Evolutionary conservation across 2,329 filamentous ascomycete genomes (phyloP), one percentile per base, ranked within the genome.

Genomic region (Aspergillus sp.): DNA sequence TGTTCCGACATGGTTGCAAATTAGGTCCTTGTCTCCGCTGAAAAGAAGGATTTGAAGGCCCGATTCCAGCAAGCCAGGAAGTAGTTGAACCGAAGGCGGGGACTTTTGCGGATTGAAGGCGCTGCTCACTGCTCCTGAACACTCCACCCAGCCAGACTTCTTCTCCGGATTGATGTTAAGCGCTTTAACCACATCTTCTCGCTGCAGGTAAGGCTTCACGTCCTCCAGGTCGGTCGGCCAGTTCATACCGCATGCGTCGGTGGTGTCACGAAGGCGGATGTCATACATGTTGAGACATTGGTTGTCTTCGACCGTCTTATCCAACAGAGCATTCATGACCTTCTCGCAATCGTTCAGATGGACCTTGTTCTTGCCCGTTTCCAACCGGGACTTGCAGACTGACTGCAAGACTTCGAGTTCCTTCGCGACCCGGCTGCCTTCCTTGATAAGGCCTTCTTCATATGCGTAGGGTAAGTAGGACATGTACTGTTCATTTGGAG

Each of bases 211-310:
- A 0, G 92, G 91, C 5, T 87, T 91, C 21, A 99, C 85, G 53
- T 84, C 73, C 50, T 78, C 77, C 70, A 99, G 82, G 77, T 99
- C 95, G 65, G 92, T 90, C 32, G 95, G 95, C 96, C 96, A 99
- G 79, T 92, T 94, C 93, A 96, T 96, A 67, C 95, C 95, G 75
- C 95, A 99, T 64, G 88, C 89, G 4, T 91, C 90, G 75, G 86
- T 92, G 6, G 80, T 80, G 76, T 99, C 95, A 64, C 83, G 88
- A 50, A 97, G 83, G 50, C 94, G 91, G 56, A 98, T 85, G 75
- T 99, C 95, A 76, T 99, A 99, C 91, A 98, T 97, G 79, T 99
- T 99, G 74, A 88, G 76, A 76, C 96, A 99, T 70, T 86, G 80
- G 13, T 80, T 80, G 38, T 79, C 80, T 11, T 65, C 63, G 55